Percentiles rank a stretch among this genome's conserved stretches.
Evolutionary conservation across 2,329 filamentous ascomycete genomes (phyloP).

Genomic region (Leptosphaerulina australis): DNA sequence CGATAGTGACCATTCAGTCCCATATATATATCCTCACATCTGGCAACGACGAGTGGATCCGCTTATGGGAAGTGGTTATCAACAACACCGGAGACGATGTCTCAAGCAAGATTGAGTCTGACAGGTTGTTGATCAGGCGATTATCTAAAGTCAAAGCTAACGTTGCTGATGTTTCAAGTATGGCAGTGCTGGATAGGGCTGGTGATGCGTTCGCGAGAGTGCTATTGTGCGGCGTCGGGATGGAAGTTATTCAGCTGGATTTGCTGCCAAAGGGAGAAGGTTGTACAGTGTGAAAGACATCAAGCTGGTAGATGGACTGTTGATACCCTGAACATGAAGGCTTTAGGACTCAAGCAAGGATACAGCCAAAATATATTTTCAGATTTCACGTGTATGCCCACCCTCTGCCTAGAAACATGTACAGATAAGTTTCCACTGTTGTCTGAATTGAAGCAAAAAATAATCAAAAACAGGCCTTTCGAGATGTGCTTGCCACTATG

Average conservation of each 20-base stretch:
- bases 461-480: no score
- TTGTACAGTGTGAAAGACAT: neutral
- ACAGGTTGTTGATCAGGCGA: conserved; percentile 40
- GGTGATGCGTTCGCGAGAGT: conserved; percentile 22
- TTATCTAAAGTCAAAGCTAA: conserved; percentile 50
- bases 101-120: neutral
- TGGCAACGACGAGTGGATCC: conserved; percentile 57
- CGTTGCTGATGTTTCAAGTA: conserved; percentile 62
- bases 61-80: conserved; percentile 52
- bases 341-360: no score
- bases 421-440: no score
- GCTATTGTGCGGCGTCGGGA: conserved; percentile 44
- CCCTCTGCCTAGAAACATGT: no score
- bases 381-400: no score
- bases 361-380: no score
- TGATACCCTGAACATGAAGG: neutral
- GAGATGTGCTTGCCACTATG: no score
- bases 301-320: neutral
- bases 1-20: conserved; percentile 42
- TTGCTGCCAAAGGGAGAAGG: neutral
- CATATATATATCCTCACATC: conserved; percentile 41
- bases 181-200: conserved; percentile 50
- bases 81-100: neutral
- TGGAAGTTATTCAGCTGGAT: conserved; percentile 39
- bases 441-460: no score